phyloP scores from a whole-genome alignment of 257 asterid species.

The Asclepias syriaca region DNA sequence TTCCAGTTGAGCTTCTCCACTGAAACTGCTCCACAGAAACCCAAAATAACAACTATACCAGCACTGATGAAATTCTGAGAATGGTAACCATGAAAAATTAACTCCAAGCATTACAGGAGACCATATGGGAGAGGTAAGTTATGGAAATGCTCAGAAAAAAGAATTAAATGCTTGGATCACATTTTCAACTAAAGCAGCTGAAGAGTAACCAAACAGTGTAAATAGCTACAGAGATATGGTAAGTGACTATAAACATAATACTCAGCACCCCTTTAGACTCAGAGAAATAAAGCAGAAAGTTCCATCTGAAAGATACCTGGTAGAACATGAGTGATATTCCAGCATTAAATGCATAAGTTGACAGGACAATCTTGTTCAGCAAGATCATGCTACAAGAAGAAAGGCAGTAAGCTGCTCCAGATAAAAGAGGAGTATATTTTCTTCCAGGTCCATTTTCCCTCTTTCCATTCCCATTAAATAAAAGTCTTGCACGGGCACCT shows the following conservation, averaged over 20 bases:
- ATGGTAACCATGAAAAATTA: constrained; percentile 6
- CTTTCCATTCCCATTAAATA: constrained; percentile 19
- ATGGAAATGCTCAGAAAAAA: background rate
- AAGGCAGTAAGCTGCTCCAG: constrained; percentile 47
- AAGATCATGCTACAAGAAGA: constrained; percentile 51
- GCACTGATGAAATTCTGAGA: constrained; percentile 44
- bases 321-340: constrained; percentile 48
- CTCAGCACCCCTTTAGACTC: background rate
- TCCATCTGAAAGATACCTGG: constrained; percentile 28
- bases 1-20: constrained; percentile 41
- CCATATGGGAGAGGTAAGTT: background rate
- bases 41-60: constrained; percentile 33
- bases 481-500: background rate
- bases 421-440: constrained; percentile 32
- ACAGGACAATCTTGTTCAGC: constrained; percentile 43
- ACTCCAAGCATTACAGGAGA: background rate
- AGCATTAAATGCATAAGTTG: constrained; percentile 41
- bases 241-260: background rate
- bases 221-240: background rate
- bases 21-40: constrained; percentile 37
- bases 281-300: background rate
- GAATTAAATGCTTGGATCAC: background rate
- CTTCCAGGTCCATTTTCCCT: constrained; percentile 27
- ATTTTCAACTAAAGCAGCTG: background rate
- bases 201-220: background rate